A percentile compares a stretch with the other conserved stretches of the same genome.
These are phyloP conservation scores for Sporobolomyces phaffii DNA, from an alignment of 768 basidiomycete species.

Conservation along the genomic window DNA sequence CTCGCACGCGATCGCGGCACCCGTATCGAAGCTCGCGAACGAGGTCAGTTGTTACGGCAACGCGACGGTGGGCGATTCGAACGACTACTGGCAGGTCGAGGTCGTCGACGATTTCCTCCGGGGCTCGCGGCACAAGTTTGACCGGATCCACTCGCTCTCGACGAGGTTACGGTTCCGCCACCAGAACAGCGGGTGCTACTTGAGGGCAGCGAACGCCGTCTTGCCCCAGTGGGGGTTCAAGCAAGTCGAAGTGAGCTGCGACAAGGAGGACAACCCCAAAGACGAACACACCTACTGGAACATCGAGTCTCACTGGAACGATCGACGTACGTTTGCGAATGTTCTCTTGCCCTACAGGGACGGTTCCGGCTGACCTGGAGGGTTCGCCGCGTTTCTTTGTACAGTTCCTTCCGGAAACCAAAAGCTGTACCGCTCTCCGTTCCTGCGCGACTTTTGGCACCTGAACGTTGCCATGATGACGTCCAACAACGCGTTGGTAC, in stretches of 20 bases:
- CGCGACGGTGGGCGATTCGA: conserved; percentile 71
- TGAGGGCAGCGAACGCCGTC: conserved; percentile 78
- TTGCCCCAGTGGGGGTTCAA: conserved; percentile 99
- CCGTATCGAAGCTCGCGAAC: conserved; percentile 76
- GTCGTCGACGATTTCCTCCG: conserved; percentile 79
- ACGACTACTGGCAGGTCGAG: conserved; percentile 89
- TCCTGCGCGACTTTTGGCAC: conserved; percentile 96
- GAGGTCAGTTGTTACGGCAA: conserved; percentile 96
- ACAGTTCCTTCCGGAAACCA: conserved; percentile 75
- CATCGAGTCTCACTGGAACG: conserved; percentile 95
- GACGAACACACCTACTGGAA: conserved; percentile 95
- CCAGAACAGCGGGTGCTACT: conserved; percentile 69
- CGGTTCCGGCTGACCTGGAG: too few species aligned
- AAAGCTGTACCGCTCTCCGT: conserved; percentile 81
- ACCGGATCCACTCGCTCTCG: conserved; percentile 78
- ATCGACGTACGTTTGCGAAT: conserved; percentile 60
- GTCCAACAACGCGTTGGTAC: conserved; percentile 94
- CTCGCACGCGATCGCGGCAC: conserved; percentile 80
- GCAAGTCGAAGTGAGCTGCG: conserved; percentile 92
- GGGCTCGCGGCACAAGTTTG: conserved; percentile 55
- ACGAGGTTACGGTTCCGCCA: conserved; percentile 83
- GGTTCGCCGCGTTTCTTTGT: background rate
- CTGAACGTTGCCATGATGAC: conserved; percentile 99
- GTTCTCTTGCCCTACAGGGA: too few species aligned
- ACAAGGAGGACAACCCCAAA: conserved; percentile 71